A percentile compares a stretch with the other conserved stretches of the same genome.
Conservation (phyloP, 1,284 basidiomycete genomes). For the Flammula alnicola region DNA sequence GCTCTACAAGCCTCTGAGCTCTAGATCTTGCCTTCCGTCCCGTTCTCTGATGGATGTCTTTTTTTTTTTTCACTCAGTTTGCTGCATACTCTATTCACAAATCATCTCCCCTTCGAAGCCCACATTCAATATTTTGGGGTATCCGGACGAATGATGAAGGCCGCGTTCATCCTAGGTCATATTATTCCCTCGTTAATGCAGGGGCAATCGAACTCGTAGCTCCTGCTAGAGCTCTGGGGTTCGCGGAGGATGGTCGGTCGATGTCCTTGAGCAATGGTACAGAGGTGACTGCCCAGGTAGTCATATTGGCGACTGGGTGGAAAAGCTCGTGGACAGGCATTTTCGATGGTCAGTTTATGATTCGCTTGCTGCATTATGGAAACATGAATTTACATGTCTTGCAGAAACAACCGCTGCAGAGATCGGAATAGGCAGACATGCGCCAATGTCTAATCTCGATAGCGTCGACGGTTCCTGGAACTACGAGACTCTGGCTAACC, state of each 20-base stretch:
- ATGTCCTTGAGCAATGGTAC: constrained; percentile 46
- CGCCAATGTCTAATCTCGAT: constrained; percentile 24
- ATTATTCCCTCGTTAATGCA: constrained; percentile 40
- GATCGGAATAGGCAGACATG: constrained; percentile 43
- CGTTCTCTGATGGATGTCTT: background rate
- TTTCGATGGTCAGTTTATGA: constrained; percentile 45
- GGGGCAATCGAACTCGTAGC: constrained; percentile 50
- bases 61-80: constrained; percentile 38
- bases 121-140: constrained; percentile 51
- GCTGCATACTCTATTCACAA: constrained; percentile 40
- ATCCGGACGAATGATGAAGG: constrained; percentile 57
- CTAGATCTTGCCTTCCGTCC: background rate
- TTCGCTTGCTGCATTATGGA: background rate
- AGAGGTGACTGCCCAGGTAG: constrained; percentile 44
- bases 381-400: background rate
- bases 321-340: constrained; percentile 54
- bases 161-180: constrained; percentile 41
- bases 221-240: constrained; percentile 45
- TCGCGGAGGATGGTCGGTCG: constrained; percentile 42
- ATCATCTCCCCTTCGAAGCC: constrained; percentile 48
- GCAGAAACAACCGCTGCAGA: constrained; percentile 42
- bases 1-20: constrained; percentile 10
- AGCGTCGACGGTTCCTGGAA: constrained; percentile 32
- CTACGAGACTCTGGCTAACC: constrained; percentile 37
- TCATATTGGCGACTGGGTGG: constrained; percentile 62